Evolutionary conservation across 768 basidiomycete species (phyloP).

Genomic region (Suillus fuscotomentosus): DNA sequence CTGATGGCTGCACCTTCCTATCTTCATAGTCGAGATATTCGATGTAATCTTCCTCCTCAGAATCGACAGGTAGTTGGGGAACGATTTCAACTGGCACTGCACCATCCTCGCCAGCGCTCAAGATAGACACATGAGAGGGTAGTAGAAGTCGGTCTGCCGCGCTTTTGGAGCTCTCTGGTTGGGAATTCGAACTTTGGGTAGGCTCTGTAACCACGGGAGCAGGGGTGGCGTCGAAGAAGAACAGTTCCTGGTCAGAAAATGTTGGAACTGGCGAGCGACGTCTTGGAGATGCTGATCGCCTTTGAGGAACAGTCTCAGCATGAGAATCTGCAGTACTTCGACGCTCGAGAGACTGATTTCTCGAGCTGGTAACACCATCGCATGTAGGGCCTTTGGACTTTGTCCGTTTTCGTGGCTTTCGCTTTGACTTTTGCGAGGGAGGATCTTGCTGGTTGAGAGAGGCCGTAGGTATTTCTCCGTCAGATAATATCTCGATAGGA

Average conservation of each 20-base stretch:
- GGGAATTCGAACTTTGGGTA: slow-evolving; percentile 11
- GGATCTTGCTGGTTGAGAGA: slow-evolving; percentile 6
- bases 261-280: slow-evolving; percentile 17
- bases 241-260: slow-evolving; percentile 29
- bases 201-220: slow-evolving; percentile 26
- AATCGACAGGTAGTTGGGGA: slow-evolving; percentile 37
- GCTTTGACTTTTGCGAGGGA: slow-evolving; percentile 19
- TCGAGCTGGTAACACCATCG: slow-evolving; percentile 18
- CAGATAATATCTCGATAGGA: slow-evolving; percentile 31
- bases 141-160: slow-evolving; percentile 42
- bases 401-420: slow-evolving; percentile 28
- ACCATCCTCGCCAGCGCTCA: slow-evolving; percentile 30
- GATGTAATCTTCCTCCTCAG: slow-evolving; percentile 66
- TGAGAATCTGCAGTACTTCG: slow-evolving; percentile 7
- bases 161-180: slow-evolving; percentile 17
- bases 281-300: slow-evolving; percentile 40
- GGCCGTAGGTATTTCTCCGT: slow-evolving; percentile 9
- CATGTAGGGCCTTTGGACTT: slow-evolving; percentile 16
- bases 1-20: slow-evolving; percentile 43
- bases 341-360: slow-evolving; percentile 17
- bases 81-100: slow-evolving; percentile 46
- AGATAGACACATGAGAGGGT: slow-evolving; percentile 68
- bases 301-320: slow-evolving; percentile 22
- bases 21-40: slow-evolving; percentile 78
- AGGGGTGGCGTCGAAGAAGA: slow-evolving; percentile 51